Evolutionary conservation across 208 protist genomes (phyloP), one percentile per base, ranked within the genome.

Genomic region (Leishmania guyanensis): DNA sequence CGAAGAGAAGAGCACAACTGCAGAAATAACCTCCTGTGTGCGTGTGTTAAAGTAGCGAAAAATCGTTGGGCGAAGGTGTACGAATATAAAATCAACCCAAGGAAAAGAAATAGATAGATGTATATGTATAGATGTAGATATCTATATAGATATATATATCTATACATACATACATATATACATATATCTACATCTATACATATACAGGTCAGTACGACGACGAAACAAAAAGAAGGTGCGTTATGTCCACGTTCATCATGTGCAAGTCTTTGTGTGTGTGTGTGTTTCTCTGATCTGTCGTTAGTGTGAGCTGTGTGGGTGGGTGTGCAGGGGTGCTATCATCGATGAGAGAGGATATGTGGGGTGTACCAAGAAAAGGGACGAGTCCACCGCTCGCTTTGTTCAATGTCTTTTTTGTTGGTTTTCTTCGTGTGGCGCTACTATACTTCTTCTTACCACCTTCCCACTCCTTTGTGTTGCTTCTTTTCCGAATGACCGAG

Each of bases 11-110:
- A 22, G 17, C 36, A 77, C 29, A 22, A 77, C 33, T 62, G 43
- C 53, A 46, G 26, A 46, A 48, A 26, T 70, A 70, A 16, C 54
- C 65, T 43, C 75, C 29, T 80, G 58, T 70, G 53, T 70, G n/a
- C 33, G 1, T 66, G 84, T 79, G 22, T 89, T 76, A 77, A 51
- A 46, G 33, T 79, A 65, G 43, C 68, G 43, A 43, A 20, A 68
- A 65, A 43, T 14, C 29, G 46, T 17, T 10, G 17, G 51, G 33
- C 9, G 77, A 74, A 81, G 51, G n/a, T 39, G 33, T 75, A 78
- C 22, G 69, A 54, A 77, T 43, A 78, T 22, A 68, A n/a, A 33
- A 62, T 10, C 10, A 29, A 48, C 74, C 51, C 14, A 56, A 26
- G 17, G 17, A 36, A 16, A 69, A 46, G 39, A 43, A 50, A 65